Conservation (phyloP, 2,329 filamentous ascomycete genomes). For the Hirsutella rhossiliensis region DNA sequence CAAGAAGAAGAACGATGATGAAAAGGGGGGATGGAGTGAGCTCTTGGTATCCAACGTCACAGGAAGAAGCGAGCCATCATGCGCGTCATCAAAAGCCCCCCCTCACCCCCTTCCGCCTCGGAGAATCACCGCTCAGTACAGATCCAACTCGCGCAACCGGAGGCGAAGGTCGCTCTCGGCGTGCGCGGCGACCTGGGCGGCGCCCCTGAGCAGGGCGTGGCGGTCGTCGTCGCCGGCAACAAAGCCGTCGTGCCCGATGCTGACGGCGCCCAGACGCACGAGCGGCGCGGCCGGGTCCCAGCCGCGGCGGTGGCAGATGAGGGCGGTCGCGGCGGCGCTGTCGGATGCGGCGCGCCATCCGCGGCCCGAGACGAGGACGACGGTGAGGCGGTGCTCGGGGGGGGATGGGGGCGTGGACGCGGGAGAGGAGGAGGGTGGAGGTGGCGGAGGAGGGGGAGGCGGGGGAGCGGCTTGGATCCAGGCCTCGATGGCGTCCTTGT, state of each 20-base stretch:
- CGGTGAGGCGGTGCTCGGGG: constrained; percentile 10
- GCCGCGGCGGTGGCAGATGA: constrained; percentile 16
- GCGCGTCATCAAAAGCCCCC: no score
- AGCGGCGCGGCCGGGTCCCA: constrained; percentile 15
- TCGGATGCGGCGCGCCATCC: constrained; percentile 11
- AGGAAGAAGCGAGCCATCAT: no score
- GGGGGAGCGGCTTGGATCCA: constrained; percentile 9
- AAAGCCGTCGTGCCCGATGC: constrained; percentile 14
- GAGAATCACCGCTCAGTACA: constrained; percentile 13
- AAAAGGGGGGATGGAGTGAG: no score
- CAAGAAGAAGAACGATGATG: no score
- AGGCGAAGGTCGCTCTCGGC: constrained; percentile 4
- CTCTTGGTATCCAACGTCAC: no score
- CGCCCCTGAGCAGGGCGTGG: constrained; percentile 13
- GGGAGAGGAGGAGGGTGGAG: not conserved
- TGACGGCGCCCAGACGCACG: constrained; percentile 18
- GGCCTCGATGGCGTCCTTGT: constrained; percentile 6
- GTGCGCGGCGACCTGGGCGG: not conserved
- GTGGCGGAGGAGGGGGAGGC: not conserved
- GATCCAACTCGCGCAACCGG: constrained; percentile 19
- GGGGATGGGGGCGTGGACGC: not conserved
- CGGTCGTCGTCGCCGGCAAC: constrained; percentile 9
- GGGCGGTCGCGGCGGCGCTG: constrained; percentile 13
- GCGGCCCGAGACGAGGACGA: constrained; percentile 17
- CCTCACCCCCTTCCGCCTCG: no score